These are phyloP conservation scores for Telopea speciosissima DNA, from an alignment of 177 flowering plant genomes.

Conservation along the genomic window DNA sequence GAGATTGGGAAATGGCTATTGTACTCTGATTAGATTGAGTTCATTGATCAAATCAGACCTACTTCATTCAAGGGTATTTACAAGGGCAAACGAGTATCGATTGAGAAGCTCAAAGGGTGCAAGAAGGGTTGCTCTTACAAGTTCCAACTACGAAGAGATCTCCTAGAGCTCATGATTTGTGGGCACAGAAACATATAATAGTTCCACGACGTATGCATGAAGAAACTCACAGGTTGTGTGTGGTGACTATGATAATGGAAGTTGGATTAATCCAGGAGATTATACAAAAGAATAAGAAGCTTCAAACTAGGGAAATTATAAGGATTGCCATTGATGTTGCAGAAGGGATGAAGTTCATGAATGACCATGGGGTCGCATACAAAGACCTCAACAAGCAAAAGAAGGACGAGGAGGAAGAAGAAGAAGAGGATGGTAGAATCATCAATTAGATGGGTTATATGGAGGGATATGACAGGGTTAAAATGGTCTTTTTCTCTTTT, in stretches of 20 bases:
- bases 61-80: no score
- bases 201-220: conserved; percentile 75
- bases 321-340: conserved; percentile 72
- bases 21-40: no score
- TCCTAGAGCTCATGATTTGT: conserved; percentile 85
- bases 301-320: conserved; percentile 59
- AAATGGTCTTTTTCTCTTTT: no score
- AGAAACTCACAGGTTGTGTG: conserved; percentile 79
- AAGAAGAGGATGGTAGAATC: no score
- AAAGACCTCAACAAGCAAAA: conserved; percentile 38
- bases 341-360: conserved; percentile 86
- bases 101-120: no score
- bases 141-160: conserved; percentile 62
- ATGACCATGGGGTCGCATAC: conserved; percentile 77
- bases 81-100: no score
- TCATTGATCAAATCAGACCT: no score
- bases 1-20: no score
- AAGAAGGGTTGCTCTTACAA: conserved; percentile 37
- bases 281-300: conserved; percentile 59
- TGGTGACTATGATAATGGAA: conserved; percentile 89
- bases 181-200: conserved; percentile 76
- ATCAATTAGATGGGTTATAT: no score
- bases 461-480: no score
- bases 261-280: conserved; percentile 74
- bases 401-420: no score